Base-by-base conservation (phyloP, 2,329 filamentous ascomycete genomes). In the Myriosclerotinia scirpicola region DNA sequence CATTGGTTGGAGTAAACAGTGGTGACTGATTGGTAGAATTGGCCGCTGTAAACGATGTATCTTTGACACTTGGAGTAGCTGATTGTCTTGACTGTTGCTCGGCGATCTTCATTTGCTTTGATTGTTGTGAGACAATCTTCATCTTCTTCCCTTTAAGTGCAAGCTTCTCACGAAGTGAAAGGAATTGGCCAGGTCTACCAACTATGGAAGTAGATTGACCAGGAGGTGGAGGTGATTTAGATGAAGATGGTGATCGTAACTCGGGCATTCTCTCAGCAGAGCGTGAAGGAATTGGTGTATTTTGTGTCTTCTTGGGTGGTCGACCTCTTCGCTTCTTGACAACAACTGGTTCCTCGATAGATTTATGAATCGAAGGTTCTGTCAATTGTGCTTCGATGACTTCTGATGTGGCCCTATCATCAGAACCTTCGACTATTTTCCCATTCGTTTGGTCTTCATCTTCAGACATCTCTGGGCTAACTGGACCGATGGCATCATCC, bases 81-180 rank as follows among this genome's bases (percentile, higher is more conserved):
- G 65, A 34, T 65, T 73, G 20, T 8, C 46, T 50, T 50, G n/a
- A 20, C 34, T 61, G 58, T 22, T 61, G 44, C 46, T 50, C 44
- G 5, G 14, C 44, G 1, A 26, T 26, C n/a, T 17, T 38, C 58
- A 50, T 61, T 50, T 61, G 44, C 34, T 61, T 61, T 11, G 56
- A 60, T 60, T 60, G 56, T 70, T 40, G 66, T 46, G 44, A 67
- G 38, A 75, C 71, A 53, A 75, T 74, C 54, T 74, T 76, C 58
- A 71, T 61, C 2, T 68, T 66, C 66, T 73, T 75, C 11, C 73
- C 73, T 61, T 75, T 72, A n/a, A 75, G 55, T 52, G 73, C 71
- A 48, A 75, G 69, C 64, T 70, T 75, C 63, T 76, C 74, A 54
- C 69, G 72, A 46, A 75, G 59, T 5, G 74, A 75, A 44, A 75